Conservation (phyloP, 164 flowering plant genomes). For the Vitis riparia region DNA sequence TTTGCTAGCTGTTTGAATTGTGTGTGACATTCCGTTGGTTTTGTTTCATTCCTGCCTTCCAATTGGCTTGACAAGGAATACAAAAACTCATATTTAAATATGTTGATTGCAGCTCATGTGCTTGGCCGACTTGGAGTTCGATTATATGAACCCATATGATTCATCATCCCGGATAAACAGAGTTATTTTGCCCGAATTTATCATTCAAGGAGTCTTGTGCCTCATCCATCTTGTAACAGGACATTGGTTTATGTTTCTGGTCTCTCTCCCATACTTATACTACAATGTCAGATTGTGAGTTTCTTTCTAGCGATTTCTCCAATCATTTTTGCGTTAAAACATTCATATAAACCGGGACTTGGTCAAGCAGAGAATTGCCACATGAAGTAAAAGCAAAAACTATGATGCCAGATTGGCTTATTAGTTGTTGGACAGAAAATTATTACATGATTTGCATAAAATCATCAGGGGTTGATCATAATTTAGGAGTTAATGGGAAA, state of each 20-base stretch:
- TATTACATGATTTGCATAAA: no score
- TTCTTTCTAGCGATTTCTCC: background rate
- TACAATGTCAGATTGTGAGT: constrained; percentile 44
- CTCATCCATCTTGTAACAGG: constrained; percentile 35
- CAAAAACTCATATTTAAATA: background rate
- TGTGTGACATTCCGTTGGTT: background rate
- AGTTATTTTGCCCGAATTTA: constrained; percentile 42
- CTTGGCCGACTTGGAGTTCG: constrained; percentile 50
- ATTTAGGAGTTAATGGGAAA: no score
- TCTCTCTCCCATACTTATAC: constrained; percentile 41
- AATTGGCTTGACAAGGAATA: background rate
- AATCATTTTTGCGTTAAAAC: background rate
- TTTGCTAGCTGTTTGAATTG: background rate
- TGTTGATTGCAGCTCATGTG: constrained; percentile 46
- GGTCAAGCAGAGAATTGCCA: no score
- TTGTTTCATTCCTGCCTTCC: background rate
- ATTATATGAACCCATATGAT: constrained; percentile 53
- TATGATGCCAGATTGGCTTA: no score
- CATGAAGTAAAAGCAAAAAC: no score
- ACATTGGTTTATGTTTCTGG: constrained; percentile 45
- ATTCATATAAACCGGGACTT: no score
- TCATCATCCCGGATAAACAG: constrained; percentile 36
- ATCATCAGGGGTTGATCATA: no score
- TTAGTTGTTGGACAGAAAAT: no score
- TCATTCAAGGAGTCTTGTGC: constrained; percentile 36